A percentile compares a stretch with the other conserved stretches of the same genome.
phyloP scores from a whole-genome alignment of 306 rosid species.

The Macrotyloma uniflorum region DNA sequence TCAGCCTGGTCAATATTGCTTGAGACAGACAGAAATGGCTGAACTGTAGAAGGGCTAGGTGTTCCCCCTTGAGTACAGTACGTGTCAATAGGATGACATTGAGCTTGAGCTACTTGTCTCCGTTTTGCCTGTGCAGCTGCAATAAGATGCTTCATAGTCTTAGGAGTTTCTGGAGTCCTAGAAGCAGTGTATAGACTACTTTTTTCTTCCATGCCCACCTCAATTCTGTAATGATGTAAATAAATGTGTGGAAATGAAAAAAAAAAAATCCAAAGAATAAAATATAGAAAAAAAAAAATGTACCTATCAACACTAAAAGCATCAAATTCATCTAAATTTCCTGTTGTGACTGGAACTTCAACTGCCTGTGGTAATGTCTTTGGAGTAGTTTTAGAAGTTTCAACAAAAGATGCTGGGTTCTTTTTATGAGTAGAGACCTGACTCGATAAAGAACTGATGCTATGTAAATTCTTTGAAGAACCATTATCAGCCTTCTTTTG shows the following conservation, averaged over 20 bases:
- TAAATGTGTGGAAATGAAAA: constrained; percentile 12
- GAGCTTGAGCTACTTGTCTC: constrained; percentile 70
- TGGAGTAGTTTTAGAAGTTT: constrained; percentile 57
- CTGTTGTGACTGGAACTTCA: constrained; percentile 53
- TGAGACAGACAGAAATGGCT: constrained; percentile 49
- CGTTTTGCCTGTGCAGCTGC: constrained; percentile 95
- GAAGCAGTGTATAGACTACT: constrained; percentile 47
- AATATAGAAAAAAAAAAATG: constrained; percentile 6
- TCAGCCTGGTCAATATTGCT: constrained; percentile 55
- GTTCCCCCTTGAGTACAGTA: constrained; percentile 58
- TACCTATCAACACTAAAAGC: constrained; percentile 60
- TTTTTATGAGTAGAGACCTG: constrained; percentile 52
- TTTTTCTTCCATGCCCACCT: constrained; percentile 55
- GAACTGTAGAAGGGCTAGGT: constrained; percentile 71
- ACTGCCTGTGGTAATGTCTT: constrained; percentile 39
- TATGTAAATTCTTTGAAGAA: constrained; percentile 51
- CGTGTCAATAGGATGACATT: constrained; percentile 48
- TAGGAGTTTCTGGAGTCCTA: constrained; percentile 62
- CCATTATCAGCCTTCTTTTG: constrained; percentile 56
- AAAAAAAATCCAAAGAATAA: constrained; percentile 8
- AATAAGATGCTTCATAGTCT: constrained; percentile 80
- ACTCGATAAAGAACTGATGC: constrained; percentile 51
- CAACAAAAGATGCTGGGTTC: constrained; percentile 53
- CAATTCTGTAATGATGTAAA: constrained; percentile 45
- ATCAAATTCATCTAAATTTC: constrained; percentile 51